Conservation (phyloP, 2,329 filamentous ascomycete species). For the Penicillium griseofulvum region DNA sequence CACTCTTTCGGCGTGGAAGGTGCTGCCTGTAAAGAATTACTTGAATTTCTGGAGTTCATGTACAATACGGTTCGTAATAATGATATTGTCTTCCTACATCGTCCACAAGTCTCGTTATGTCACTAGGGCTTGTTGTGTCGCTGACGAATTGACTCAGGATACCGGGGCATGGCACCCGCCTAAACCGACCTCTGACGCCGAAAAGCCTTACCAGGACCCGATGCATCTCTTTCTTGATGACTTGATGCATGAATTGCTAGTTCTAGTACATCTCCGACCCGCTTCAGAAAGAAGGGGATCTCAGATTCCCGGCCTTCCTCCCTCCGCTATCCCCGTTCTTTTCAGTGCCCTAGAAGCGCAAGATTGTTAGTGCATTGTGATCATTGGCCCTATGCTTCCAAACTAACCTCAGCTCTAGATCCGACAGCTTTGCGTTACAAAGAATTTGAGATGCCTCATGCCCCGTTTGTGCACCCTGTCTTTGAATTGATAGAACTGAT, state of each 20-base stretch:
- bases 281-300: constrained; percentile 38
- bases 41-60: constrained; percentile 59
- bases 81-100: neutral
- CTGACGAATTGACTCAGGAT: constrained; percentile 23
- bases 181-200: constrained; percentile 31
- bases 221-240: constrained; percentile 56
- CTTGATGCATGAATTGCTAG: constrained; percentile 57
- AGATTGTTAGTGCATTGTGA: constrained; percentile 30
- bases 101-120: neutral
- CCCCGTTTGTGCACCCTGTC: constrained; percentile 12
- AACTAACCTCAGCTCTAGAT: constrained; percentile 27
- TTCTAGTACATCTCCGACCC: constrained; percentile 49
- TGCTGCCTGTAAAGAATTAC: constrained; percentile 52
- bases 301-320: constrained; percentile 31
- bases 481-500: neutral
- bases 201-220: constrained; percentile 41
- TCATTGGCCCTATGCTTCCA: neutral
- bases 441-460: constrained; percentile 32
- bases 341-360: constrained; percentile 35
- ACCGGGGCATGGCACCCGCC: constrained; percentile 47
- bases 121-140: neutral
- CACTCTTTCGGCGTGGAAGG: constrained; percentile 61
- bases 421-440: constrained; percentile 26
- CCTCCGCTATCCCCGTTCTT: constrained; percentile 41
- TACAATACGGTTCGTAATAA: constrained; percentile 40